phyloP scores from a whole-genome alignment of 1,284 basidiomycete species.

The Thecaphora thlaspeos region DNA sequence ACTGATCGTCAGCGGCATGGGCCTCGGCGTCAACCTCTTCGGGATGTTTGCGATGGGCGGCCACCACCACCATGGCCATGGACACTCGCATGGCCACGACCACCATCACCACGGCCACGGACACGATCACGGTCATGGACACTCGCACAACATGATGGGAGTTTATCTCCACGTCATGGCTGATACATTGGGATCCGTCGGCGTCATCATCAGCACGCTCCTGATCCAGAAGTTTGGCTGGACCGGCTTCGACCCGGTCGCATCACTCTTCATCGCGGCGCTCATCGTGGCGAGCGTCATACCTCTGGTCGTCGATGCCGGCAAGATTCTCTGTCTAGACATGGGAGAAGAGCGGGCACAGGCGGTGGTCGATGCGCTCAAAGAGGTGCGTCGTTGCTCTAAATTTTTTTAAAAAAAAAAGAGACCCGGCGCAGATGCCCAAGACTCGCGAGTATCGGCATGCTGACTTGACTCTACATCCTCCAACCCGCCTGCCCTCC shows the following conservation, averaged over 20 bases:
- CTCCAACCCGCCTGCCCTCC: constrained; percentile 1
- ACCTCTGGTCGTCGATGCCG: constrained; percentile 90
- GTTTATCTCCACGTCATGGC: constrained; percentile 74
- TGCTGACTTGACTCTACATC: neutral
- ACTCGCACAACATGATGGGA: constrained; percentile 99
- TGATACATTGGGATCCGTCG: constrained; percentile 75
- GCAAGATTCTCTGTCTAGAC: constrained; percentile 82
- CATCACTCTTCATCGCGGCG: constrained; percentile 91
- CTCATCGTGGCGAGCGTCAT: constrained; percentile 93
- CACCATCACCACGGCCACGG: constrained; percentile 63
- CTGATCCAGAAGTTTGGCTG: constrained; percentile 96
- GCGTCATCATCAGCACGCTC: constrained; percentile 96
- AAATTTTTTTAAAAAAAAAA: too few relatives aligned
- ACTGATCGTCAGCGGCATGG: constrained; percentile 81
- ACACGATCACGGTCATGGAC: constrained; percentile 62
- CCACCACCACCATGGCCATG: constrained; percentile 44
- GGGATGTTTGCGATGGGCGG: constrained; percentile 97
- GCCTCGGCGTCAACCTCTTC: constrained; percentile 90
- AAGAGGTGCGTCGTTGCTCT: constrained; percentile 65
- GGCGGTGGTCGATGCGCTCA: constrained; percentile 71
- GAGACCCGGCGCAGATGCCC: too few relatives aligned
- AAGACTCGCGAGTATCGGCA: too few relatives aligned
- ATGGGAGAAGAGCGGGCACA: constrained; percentile 69
- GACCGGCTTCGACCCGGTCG: constrained; percentile 99
- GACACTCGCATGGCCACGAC: constrained; percentile 52